Conservation (phyloP, 768 basidiomycete genomes). For the Austroboletus eburneus region DNA sequence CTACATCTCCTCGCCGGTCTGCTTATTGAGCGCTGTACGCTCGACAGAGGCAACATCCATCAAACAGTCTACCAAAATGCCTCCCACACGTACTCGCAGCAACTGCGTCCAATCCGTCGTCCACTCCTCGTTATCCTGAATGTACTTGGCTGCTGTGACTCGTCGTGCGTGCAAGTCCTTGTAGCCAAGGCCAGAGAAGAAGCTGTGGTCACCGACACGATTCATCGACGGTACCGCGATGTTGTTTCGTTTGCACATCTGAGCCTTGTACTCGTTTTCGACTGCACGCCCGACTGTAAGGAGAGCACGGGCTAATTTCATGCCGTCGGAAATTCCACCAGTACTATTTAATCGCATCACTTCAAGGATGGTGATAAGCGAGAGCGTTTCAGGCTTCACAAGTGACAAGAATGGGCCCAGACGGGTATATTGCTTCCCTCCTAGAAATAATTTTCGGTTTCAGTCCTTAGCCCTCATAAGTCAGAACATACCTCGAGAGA, state of each 20-base stretch:
- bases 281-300: slow-evolving; percentile 77
- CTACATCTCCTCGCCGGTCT: slow-evolving; percentile 58
- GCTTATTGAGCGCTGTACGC: slow-evolving; percentile 52
- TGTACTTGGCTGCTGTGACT: slow-evolving; percentile 58
- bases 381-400: slow-evolving; percentile 72
- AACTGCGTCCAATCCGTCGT: slow-evolving; percentile 79
- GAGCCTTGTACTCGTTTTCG: slow-evolving; percentile 87
- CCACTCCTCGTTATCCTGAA: slow-evolving; percentile 67
- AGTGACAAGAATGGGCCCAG: slow-evolving; percentile 73
- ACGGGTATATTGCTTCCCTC: slow-evolving; percentile 17
- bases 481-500: slow-evolving; percentile 14
- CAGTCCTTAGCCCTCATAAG: not conserved
- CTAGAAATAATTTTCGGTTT: slow-evolving; percentile 2
- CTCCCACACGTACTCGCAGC: slow-evolving; percentile 73
- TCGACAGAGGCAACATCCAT: slow-evolving; percentile 81
- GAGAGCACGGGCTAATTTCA: slow-evolving; percentile 85
- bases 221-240: slow-evolving; percentile 43
- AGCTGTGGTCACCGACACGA: slow-evolving; percentile 34
- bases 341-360: slow-evolving; percentile 76
- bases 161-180: slow-evolving; percentile 58
- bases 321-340: slow-evolving; percentile 76
- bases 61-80: slow-evolving; percentile 75
- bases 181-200: slow-evolving; percentile 61
- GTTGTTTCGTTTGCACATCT: slow-evolving; percentile 64
- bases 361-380: slow-evolving; percentile 86